phyloP scores from a whole-genome alignment of 2,329 filamentous ascomycete species.

The Xylariaceae sp. region DNA sequence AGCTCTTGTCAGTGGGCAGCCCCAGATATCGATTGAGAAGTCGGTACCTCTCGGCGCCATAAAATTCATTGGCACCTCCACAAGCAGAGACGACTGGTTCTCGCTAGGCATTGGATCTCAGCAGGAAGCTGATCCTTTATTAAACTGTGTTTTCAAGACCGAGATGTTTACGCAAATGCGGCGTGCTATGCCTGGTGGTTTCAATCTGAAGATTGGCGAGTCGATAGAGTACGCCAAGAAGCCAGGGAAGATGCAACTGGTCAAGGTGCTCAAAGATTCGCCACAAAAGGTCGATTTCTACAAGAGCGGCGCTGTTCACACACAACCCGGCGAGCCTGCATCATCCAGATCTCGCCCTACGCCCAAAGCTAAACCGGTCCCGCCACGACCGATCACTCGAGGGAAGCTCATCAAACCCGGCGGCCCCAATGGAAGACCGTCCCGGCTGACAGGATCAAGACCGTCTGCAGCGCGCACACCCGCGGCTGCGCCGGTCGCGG shows the following conservation, averaged over 20 bases:
- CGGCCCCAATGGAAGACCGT: constrained; percentile 77
- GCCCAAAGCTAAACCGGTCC: constrained; percentile 80
- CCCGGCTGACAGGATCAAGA: constrained; percentile 60
- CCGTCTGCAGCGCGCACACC: constrained; percentile 33
- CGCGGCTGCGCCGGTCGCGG: constrained; percentile 26
- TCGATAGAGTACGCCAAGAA: constrained; percentile 97
- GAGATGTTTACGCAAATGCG: constrained; percentile 94
- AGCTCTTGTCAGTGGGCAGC: constrained; percentile 74
- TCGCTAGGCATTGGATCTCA: constrained; percentile 84
- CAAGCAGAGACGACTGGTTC: constrained; percentile 92
- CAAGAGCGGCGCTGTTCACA: constrained; percentile 91
- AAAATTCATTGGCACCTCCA: constrained; percentile 81
- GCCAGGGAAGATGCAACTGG: constrained; percentile 81
- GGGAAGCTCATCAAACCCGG: constrained; percentile 91
- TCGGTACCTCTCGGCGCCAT: constrained; percentile 82
- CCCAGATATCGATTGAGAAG: constrained; percentile 77
- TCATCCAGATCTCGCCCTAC: constrained; percentile 81
- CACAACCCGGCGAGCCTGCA: constrained; percentile 76
- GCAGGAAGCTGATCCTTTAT: constrained; percentile 87
- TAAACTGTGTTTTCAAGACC: constrained; percentile 94
- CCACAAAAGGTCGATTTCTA: constrained; percentile 76
- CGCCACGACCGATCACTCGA: constrained; percentile 85
- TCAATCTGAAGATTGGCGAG: constrained; percentile 80
- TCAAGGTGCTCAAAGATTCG: constrained; percentile 90
- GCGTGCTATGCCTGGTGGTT: constrained; percentile 72